Evolutionary conservation across 164 flowering plant genomes (phyloP).

Genomic region (Magnolia officinalis): DNA sequence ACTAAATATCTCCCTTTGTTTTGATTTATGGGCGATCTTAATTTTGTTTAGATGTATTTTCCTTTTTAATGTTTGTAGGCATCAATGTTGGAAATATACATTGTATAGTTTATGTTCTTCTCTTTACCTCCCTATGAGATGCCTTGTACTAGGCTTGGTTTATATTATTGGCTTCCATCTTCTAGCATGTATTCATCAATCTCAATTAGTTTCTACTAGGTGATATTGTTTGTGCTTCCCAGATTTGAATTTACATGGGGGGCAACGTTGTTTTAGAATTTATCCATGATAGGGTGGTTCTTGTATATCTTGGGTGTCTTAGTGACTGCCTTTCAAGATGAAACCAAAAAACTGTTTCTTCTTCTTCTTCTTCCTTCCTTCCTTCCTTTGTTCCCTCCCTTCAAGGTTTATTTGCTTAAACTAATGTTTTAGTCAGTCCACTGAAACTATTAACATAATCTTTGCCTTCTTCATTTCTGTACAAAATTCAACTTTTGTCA

Average conservation of each 20-base stretch:
- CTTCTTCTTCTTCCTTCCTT: background rate
- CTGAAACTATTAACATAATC: background rate
- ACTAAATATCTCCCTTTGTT: background rate
- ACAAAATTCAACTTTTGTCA: background rate
- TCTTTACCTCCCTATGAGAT: too few relatives aligned
- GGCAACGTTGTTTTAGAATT: too few relatives aligned
- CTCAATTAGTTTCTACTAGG: background rate
- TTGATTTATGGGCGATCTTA: background rate
- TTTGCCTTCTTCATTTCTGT: background rate
- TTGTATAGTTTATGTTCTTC: too few relatives aligned
- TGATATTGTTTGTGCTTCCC: background rate
- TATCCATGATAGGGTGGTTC: too few relatives aligned
- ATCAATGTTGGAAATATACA: too few relatives aligned
- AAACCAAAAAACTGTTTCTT: background rate
- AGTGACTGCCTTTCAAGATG: background rate
- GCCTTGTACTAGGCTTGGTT: too few relatives aligned
- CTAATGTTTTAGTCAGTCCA: background rate
- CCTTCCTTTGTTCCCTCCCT: too few relatives aligned
- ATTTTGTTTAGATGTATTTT: background rate
- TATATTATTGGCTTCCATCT: background rate
- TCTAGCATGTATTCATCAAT: background rate
- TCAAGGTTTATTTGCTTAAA: background rate
- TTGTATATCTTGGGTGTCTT: background rate
- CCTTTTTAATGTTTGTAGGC: too few relatives aligned
- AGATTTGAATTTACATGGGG: background rate